These are phyloP conservation scores for Sanghuangporus baumii DNA, from an alignment of 1,284 basidiomycete genomes.

Conservation along the genomic window DNA sequence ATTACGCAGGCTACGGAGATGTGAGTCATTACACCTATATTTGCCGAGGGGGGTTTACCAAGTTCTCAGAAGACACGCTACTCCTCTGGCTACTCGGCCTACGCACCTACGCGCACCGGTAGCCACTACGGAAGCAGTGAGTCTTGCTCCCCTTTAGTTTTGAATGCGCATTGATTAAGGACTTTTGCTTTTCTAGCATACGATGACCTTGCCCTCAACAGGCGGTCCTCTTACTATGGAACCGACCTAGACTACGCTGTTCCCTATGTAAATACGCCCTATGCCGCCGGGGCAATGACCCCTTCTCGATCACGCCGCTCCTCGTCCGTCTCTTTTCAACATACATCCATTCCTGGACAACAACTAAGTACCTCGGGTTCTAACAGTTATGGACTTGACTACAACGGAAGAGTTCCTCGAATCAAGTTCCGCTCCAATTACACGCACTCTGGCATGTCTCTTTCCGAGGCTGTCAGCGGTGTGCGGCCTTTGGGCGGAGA, in stretches of 20 bases:
- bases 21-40: constrained; percentile 2
- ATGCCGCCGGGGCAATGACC: constrained; percentile 8
- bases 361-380: constrained; percentile 27
- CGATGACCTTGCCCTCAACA: constrained; percentile 37
- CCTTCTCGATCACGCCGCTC: constrained; percentile 41
- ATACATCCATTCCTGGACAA: constrained; percentile 33
- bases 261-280: not conserved
- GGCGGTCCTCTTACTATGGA: constrained; percentile 29
- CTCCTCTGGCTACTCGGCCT: constrained; percentile 2
- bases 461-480: constrained; percentile 65
- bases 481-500: constrained; percentile 54
- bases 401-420: constrained; percentile 37
- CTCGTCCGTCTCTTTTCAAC: constrained; percentile 45
- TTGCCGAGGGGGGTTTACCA: not conserved
- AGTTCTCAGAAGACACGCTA: not conserved
- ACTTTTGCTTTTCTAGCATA: constrained; percentile 33
- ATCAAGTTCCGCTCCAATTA: constrained; percentile 74
- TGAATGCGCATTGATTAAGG: not conserved
- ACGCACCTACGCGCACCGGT: constrained; percentile 12
- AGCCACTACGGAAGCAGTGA: constrained; percentile 12
- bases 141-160: not conserved
- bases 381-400: constrained; percentile 41
- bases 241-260: constrained; percentile 14
- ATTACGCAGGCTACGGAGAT: constrained; percentile 11
- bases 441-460: constrained; percentile 54